These are phyloP conservation scores for Coelastrella sp. DNA, from an alignment of 139 green algal species.

Conservation along the genomic window DNA sequence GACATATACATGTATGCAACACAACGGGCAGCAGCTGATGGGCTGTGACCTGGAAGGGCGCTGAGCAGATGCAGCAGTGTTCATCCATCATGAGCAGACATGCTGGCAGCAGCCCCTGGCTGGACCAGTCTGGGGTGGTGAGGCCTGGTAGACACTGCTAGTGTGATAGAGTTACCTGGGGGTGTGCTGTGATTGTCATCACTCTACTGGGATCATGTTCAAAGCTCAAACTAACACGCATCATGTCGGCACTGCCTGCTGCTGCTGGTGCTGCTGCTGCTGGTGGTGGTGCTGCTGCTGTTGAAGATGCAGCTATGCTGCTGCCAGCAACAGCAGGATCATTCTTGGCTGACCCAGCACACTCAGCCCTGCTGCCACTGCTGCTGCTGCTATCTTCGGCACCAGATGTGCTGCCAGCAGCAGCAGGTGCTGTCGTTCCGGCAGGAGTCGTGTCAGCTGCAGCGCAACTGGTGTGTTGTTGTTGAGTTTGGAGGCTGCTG, in stretches of 20 bases:
- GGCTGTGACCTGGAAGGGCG: background rate
- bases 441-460: background rate
- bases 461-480: background rate
- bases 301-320: background rate
- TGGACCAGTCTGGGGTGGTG: no score
- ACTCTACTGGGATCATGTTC: background rate
- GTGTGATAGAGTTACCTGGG: background rate
- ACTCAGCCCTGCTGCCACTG: background rate
- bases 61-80: background rate
- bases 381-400: background rate
- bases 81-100: background rate
- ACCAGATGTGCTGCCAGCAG: background rate
- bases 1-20: background rate
- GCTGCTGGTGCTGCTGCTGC: background rate
- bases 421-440: background rate
- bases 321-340: no score
- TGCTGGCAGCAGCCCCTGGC: background rate
- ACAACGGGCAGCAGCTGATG: background rate
- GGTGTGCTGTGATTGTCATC: constrained; percentile 6
- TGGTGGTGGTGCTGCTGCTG: background rate
- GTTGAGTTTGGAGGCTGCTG: background rate
- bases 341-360: no score
- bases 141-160: no score
- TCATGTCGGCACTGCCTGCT: background rate
- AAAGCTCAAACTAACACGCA: background rate